Evolutionary conservation across 163 green algal genomes (phyloP).

Genomic region (Chlorella variabilis): DNA sequence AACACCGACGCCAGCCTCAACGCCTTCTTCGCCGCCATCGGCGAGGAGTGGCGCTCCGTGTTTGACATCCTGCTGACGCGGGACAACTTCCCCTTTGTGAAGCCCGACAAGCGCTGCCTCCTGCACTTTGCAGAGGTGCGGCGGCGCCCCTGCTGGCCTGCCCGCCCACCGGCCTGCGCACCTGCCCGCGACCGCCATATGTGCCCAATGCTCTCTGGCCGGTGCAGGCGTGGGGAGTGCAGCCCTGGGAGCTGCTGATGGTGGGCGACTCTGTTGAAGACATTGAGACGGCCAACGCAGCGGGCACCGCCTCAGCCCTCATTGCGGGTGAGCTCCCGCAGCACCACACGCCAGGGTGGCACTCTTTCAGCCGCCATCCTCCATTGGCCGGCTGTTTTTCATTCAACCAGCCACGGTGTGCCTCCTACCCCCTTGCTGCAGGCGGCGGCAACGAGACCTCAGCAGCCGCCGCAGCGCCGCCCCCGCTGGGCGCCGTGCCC

Average conservation of each 20-base stretch:
- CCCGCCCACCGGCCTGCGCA: no score
- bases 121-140: slow-evolving; percentile 65
- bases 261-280: slow-evolving; percentile 77
- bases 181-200: no score
- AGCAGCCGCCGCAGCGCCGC: slow-evolving; percentile 31
- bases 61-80: slow-evolving; percentile 75
- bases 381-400: neutral
- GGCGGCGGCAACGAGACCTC: slow-evolving; percentile 72
- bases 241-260: slow-evolving; percentile 70
- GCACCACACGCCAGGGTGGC: neutral
- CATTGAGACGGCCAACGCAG: slow-evolving; percentile 80
- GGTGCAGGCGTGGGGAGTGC: slow-evolving; percentile 62
- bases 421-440: neutral
- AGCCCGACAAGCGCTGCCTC: slow-evolving; percentile 76
- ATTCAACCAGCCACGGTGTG: neutral
- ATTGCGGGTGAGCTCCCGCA: slow-evolving; percentile 44
- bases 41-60: slow-evolving; percentile 58
- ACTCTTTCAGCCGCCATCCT: no score
- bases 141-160: neutral
- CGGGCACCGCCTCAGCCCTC: slow-evolving; percentile 75
- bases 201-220: no score
- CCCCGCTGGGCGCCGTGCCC: slow-evolving; percentile 60
- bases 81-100: slow-evolving; percentile 71
- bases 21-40: slow-evolving; percentile 62
- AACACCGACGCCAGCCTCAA: slow-evolving; percentile 67